Evolutionary conservation across 257 asterid genomes (phyloP).

Genomic region (Cynanchum wilfordii): DNA sequence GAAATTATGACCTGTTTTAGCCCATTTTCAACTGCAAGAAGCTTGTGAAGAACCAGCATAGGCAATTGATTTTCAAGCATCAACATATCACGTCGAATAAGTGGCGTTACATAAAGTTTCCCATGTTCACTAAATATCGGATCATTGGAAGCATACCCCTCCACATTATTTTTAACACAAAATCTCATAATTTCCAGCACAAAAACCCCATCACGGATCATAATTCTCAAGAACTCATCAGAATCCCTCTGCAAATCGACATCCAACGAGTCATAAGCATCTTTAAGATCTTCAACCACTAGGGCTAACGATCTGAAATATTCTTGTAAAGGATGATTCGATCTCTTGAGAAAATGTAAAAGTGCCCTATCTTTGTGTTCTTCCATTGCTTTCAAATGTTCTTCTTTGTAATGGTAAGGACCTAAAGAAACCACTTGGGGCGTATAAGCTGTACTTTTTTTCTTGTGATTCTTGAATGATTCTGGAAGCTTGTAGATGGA

Average conservation of each 20-base stretch:
- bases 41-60: conserved; percentile 7
- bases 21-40: conserved; percentile 1
- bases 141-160: conserved; percentile 30
- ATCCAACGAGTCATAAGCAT: not conserved
- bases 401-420: conserved; percentile 38
- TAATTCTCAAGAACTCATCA: conserved; percentile 24
- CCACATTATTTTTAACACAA: not conserved
- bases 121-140: conserved; percentile 42
- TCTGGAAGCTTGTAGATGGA: conserved; percentile 41
- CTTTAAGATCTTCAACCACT: conserved; percentile 9
- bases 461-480: conserved; percentile 23
- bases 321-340: conserved; percentile 24
- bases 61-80: conserved; percentile 10
- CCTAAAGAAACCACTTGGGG: conserved; percentile 50
- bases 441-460: conserved; percentile 27
- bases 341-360: conserved; percentile 33
- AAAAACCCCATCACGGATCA: conserved; percentile 40
- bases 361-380: conserved; percentile 53
- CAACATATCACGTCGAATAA: conserved; percentile 13
- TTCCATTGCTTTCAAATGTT: conserved; percentile 36
- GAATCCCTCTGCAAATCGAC: conserved; percentile 16
- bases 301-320: conserved; percentile 22
- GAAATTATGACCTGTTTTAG: not conserved
- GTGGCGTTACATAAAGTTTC: conserved; percentile 28
- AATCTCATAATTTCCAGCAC: conserved; percentile 29